phyloP scores from a whole-genome alignment of 2,329 filamentous ascomycete species.

The Claviceps quebecensis region DNA sequence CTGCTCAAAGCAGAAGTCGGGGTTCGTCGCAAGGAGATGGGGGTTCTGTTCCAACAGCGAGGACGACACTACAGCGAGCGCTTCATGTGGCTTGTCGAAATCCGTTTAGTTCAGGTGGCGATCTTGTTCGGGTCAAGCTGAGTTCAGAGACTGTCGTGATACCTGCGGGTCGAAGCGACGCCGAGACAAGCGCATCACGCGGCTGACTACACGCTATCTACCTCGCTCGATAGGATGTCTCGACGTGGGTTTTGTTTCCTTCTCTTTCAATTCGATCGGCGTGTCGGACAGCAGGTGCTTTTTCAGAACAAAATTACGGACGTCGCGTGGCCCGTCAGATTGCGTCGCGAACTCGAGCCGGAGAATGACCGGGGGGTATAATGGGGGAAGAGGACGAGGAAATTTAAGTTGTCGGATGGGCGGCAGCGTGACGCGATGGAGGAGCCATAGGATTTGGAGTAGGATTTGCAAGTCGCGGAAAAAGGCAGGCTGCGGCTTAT shows the following conservation, averaged over 20 bases:
- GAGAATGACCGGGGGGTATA: too few species aligned
- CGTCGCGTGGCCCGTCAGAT: neutral
- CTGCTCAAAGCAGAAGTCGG: neutral
- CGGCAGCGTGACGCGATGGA: neutral
- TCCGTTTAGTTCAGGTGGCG: slow-evolving; percentile 4
- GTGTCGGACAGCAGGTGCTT: neutral
- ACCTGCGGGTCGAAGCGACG: neutral
- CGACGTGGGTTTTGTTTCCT: neutral
- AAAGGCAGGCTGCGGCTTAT: neutral
- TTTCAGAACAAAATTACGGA: neutral
- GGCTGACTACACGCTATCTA: neutral
- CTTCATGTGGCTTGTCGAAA: slow-evolving; percentile 1
- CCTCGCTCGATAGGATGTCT: neutral
- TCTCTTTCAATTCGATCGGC: neutral
- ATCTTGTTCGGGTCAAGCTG: neutral
- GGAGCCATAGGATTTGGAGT: neutral
- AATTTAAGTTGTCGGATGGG: neutral
- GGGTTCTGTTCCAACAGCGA: slow-evolving; percentile 1
- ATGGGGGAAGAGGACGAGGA: neutral
- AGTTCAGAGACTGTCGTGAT: neutral
- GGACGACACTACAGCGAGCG: neutral
- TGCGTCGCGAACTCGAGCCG: neutral
- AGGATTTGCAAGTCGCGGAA: neutral
- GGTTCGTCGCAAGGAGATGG: neutral
- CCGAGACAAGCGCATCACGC: neutral